Percentiles rank a stretch among this genome's conserved stretches.
These are phyloP conservation scores for Cicer pinnatifidum DNA, from an alignment of 306 rosid species.

Conservation along the genomic window DNA sequence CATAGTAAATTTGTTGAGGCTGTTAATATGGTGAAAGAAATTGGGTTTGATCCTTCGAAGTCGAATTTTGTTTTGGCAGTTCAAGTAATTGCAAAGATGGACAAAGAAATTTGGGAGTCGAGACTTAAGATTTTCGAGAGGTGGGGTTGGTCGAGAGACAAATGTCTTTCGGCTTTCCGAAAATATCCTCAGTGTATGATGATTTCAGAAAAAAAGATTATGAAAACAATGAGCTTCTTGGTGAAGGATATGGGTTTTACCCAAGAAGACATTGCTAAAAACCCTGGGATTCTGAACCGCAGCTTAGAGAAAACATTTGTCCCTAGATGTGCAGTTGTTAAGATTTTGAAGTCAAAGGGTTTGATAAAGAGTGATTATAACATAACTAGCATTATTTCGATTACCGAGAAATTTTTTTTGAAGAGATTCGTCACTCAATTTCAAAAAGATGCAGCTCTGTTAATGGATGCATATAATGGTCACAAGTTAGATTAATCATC, in stretches of 20 bases:
- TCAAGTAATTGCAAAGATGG: neutral
- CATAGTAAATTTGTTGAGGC: neutral
- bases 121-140: neutral
- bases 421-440: slow-evolving; percentile 29
- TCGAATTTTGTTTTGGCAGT: neutral
- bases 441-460: slow-evolving; percentile 8
- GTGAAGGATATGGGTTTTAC: neutral
- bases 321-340: slow-evolving; percentile 55
- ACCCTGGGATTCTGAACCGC: slow-evolving; percentile 5
- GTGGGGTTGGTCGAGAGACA: neutral
- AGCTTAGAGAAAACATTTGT: slow-evolving; percentile 49
- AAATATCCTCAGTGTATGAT: neutral
- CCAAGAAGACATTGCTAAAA: slow-evolving; percentile 13
- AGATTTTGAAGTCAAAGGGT: slow-evolving; percentile 39
- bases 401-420: neutral
- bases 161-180: neutral
- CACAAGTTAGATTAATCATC: neutral
- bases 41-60: neutral
- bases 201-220: neutral
- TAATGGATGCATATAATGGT: slow-evolving; percentile 18
- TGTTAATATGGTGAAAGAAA: neutral
- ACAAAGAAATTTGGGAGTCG: neutral
- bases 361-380: slow-evolving; percentile 16
- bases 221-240: neutral
- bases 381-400: neutral